Evolutionary conservation across 2,329 filamentous ascomycete species (phyloP).

Genomic region (Anthostomella pinea): DNA sequence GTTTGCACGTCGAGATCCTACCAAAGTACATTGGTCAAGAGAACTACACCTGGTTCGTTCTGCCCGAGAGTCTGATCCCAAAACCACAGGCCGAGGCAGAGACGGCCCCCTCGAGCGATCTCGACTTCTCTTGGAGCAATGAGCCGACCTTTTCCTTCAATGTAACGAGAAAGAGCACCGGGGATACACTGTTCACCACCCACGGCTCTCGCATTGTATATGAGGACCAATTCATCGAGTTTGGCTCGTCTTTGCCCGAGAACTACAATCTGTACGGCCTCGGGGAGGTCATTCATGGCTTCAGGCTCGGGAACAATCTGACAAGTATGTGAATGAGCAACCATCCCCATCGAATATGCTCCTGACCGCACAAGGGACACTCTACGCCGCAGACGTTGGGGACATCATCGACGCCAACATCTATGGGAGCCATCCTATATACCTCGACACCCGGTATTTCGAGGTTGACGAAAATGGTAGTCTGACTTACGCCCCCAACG

Average conservation of each 20-base stretch:
- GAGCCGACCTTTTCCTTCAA: constrained; percentile 65
- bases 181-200: constrained; percentile 68
- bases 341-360: background rate
- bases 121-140: constrained; percentile 53
- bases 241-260: constrained; percentile 62
- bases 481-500: constrained; percentile 52
- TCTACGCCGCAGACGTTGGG: constrained; percentile 65
- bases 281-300: constrained; percentile 68
- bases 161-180: constrained; percentile 55
- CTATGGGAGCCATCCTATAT: constrained; percentile 76
- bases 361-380: constrained; percentile 33
- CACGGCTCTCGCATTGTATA: constrained; percentile 63
- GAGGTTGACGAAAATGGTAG: constrained; percentile 48
- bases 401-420: constrained; percentile 66
- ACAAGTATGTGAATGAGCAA: constrained; percentile 47
- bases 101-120: constrained; percentile 48
- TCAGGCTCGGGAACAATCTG: constrained; percentile 70
- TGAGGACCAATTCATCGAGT: constrained; percentile 76
- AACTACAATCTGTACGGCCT: constrained; percentile 76
- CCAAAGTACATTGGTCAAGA: constrained; percentile 59
- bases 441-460: constrained; percentile 76
- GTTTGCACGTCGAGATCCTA: constrained; percentile 68
- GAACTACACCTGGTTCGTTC: constrained; percentile 65
- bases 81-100: constrained; percentile 46
- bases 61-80: constrained; percentile 62